Conservation (phyloP, 306 rosid species). For the Rosa multiflora region DNA sequence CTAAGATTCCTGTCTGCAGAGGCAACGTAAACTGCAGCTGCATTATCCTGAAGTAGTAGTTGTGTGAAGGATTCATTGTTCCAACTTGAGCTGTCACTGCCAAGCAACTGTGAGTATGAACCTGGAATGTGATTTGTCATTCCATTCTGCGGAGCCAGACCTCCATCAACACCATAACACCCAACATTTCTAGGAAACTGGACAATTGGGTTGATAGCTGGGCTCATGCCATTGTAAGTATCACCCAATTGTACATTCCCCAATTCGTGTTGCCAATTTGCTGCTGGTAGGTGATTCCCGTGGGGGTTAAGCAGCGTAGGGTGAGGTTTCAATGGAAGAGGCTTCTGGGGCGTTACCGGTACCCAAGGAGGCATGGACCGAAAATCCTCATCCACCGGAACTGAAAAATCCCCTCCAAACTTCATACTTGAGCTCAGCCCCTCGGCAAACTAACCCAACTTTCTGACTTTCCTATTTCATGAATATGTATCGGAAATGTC, state of each 20-base stretch:
- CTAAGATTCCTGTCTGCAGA: slow-evolving; percentile 31
- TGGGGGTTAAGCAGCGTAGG: slow-evolving; percentile 23
- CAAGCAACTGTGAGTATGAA: slow-evolving; percentile 27
- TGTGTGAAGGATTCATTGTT: slow-evolving; percentile 33
- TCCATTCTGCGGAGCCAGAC: slow-evolving; percentile 18
- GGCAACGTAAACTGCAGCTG: slow-evolving; percentile 31
- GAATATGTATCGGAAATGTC: neutral
- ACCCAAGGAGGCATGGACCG: slow-evolving; percentile 39
- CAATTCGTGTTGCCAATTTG: slow-evolving; percentile 31
- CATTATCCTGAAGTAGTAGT: slow-evolving; percentile 27
- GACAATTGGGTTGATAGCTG: slow-evolving; percentile 29
- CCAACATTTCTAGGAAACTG: slow-evolving; percentile 28
- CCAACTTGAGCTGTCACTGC: slow-evolving; percentile 28
- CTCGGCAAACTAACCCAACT: slow-evolving; percentile 20
- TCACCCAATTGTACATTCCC: slow-evolving; percentile 30
- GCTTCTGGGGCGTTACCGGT: slow-evolving; percentile 56
- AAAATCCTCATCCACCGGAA: slow-evolving; percentile 33
- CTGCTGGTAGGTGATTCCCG: slow-evolving; percentile 28
- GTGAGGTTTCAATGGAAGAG: slow-evolving; percentile 29
- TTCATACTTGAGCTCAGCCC: slow-evolving; percentile 42
- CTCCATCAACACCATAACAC: slow-evolving; percentile 21
- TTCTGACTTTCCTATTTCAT: neutral
- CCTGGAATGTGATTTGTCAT: slow-evolving; percentile 27
- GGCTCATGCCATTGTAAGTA: slow-evolving; percentile 30
- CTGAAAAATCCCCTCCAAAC: slow-evolving; percentile 32